These are phyloP conservation scores for Dispira simplex DNA, from an alignment of 192 early-diverging fungal species.

Conservation along the genomic window DNA sequence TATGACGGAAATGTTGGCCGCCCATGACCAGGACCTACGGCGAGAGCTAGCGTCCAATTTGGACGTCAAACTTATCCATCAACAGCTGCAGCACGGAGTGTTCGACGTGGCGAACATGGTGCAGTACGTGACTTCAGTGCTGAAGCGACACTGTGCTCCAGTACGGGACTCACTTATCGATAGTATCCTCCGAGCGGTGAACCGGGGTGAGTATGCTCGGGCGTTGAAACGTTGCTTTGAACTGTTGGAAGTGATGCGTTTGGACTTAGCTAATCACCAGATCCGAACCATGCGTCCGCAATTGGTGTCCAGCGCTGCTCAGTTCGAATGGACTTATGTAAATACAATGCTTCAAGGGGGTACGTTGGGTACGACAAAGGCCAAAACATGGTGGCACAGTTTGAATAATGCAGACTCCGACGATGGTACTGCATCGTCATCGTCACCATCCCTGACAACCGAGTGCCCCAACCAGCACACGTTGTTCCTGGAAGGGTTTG, in stretches of 20 bases:
- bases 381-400: slow-evolving; percentile 8
- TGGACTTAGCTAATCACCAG: slow-evolving; percentile 12
- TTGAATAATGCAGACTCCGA: neutral
- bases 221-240: slow-evolving; percentile 62
- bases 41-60: slow-evolving; percentile 28
- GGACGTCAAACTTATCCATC: slow-evolving; percentile 36
- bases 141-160: slow-evolving; percentile 55
- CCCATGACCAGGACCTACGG: slow-evolving; percentile 22
- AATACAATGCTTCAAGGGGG: neutral
- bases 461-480: neutral
- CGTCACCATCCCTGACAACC: too few relatives aligned
- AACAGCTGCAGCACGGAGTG: slow-evolving; percentile 50
- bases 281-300: slow-evolving; percentile 12
- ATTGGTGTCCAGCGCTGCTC: neutral
- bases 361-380: neutral
- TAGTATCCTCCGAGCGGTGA: slow-evolving; percentile 34
- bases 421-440: neutral
- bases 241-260: slow-evolving; percentile 9
- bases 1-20: slow-evolving; percentile 33
- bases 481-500: slow-evolving; percentile 5
- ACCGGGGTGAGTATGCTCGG: slow-evolving; percentile 38
- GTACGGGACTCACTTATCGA: slow-evolving; percentile 46
- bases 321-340: slow-evolving; percentile 10
- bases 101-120: slow-evolving; percentile 42
- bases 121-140: slow-evolving; percentile 35